A percentile compares a stretch with the other conserved stretches of the same genome.
Conservation (phyloP, 2,329 filamentous ascomycete genomes). For the Colletotrichum euphorbiae region DNA sequence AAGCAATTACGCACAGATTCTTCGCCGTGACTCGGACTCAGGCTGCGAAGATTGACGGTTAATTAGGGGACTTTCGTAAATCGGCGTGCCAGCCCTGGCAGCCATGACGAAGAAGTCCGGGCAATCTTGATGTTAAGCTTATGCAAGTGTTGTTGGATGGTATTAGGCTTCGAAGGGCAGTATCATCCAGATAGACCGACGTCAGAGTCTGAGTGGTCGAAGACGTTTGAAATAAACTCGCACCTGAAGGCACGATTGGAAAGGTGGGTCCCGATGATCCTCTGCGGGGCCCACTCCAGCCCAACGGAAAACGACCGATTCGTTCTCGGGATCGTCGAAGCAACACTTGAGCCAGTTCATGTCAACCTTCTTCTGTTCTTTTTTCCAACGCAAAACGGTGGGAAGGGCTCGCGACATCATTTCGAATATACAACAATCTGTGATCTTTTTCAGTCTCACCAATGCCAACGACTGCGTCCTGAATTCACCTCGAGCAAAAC, state of each 20-base stretch:
- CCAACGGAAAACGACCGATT: not conserved
- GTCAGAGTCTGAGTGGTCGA: slow-evolving; percentile 6
- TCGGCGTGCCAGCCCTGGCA: not conserved
- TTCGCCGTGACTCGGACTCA: not conserved
- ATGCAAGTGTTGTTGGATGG: not conserved
- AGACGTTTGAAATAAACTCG: slow-evolving; percentile 19
- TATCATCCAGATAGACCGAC: slow-evolving; percentile 7
- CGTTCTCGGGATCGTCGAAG: not conserved
- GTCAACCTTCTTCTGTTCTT: not conserved
- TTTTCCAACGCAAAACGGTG: not conserved
- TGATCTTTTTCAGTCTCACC: no score
- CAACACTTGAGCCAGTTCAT: not conserved
- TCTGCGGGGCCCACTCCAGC: not conserved
- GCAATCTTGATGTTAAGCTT: not conserved
- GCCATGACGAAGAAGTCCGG: not conserved
- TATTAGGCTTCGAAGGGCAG: not conserved
- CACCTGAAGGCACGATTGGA: not conserved
- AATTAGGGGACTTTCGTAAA: not conserved
- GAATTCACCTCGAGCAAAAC: no score
- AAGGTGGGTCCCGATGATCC: slow-evolving; percentile 4
- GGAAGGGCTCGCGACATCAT: no score
- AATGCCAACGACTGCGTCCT: no score
- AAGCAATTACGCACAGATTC: not conserved
- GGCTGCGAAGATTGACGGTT: not conserved
- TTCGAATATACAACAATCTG: no score